Conservation (phyloP, 2,329 filamentous ascomycete species). For the Ophiostoma populinum region DNA sequence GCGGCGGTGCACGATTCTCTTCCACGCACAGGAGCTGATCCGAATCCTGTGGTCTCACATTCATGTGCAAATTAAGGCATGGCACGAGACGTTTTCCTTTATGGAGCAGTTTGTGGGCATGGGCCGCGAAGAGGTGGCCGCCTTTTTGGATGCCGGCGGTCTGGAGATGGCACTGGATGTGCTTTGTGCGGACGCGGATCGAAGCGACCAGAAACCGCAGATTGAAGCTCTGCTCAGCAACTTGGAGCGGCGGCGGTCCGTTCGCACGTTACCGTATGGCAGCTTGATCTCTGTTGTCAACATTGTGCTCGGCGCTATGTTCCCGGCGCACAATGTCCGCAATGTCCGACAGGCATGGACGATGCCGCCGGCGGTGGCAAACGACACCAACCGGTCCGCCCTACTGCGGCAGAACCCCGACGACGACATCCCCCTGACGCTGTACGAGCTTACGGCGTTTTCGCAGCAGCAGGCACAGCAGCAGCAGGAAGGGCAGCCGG, state of each 20-base stretch:
- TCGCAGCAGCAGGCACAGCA: slow-evolving; percentile 12
- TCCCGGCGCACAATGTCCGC: slow-evolving; percentile 2
- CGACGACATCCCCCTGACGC: slow-evolving; percentile 11
- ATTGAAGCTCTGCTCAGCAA: slow-evolving; percentile 36
- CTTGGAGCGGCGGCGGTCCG: slow-evolving; percentile 35
- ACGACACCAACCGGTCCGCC: slow-evolving; percentile 13
- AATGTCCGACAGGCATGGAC: slow-evolving; percentile 12
- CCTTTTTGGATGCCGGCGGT: slow-evolving; percentile 44
- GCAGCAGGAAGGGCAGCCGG: slow-evolving; percentile 2
- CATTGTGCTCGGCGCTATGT: slow-evolving; percentile 25
- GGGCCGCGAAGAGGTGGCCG: slow-evolving; percentile 37
- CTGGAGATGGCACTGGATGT: slow-evolving; percentile 41
- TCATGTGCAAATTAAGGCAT: slow-evolving; percentile 44
- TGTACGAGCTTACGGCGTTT: slow-evolving; percentile 9
- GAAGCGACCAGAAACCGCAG: slow-evolving; percentile 18
- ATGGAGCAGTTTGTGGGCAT: slow-evolving; percentile 47
- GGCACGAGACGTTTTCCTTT: slow-evolving; percentile 63
- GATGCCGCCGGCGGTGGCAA: slow-evolving; percentile 21
- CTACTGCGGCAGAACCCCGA: slow-evolving; percentile 9
- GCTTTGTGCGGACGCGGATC: slow-evolving; percentile 35
- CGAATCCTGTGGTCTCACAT: slow-evolving; percentile 40
- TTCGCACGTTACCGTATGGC: slow-evolving; percentile 35
- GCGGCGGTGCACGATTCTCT: slow-evolving; percentile 16
- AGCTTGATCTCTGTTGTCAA: slow-evolving; percentile 33
- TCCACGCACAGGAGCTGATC: slow-evolving; percentile 5